A percentile compares a stretch with the other conserved stretches of the same genome.
Conservation (phyloP, 805 yeast species). For the Spencermartinsiella europaea region DNA sequence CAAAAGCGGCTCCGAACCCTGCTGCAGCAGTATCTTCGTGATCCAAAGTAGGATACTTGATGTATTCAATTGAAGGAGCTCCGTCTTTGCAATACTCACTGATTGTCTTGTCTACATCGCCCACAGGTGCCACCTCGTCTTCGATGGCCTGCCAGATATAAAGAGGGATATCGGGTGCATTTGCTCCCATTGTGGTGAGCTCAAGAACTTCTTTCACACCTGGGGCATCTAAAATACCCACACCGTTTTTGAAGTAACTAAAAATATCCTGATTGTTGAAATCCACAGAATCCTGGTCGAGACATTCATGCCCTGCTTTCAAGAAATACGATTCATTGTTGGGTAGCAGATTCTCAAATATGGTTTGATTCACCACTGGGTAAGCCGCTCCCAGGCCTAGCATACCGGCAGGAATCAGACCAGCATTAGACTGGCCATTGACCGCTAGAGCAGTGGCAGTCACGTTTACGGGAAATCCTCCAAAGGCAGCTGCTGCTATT, state of each 20-base stretch:
- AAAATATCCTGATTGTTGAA: conserved; percentile 13
- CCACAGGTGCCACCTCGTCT: conserved; percentile 23
- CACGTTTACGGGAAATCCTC: conserved; percentile 24
- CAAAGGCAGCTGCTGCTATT: conserved; percentile 26
- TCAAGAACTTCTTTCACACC: conserved; percentile 11
- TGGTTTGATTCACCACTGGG: conserved; percentile 9
- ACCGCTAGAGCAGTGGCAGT: conserved; percentile 16
- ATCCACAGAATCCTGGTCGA: conserved; percentile 7
- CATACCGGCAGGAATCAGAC: conserved; percentile 23
- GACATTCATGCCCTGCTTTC: conserved; percentile 1
- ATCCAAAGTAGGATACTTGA: not conserved
- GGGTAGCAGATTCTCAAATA: not conserved
- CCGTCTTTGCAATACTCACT: not conserved
- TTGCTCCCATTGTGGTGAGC: conserved; percentile 14
- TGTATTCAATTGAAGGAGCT: not conserved
- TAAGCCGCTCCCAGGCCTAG: conserved; percentile 23
- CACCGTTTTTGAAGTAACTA: conserved; percentile 17
- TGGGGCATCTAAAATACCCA: conserved; percentile 12
- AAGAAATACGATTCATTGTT: not conserved
- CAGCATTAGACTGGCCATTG: conserved; percentile 19
- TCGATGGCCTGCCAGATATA: conserved; percentile 26
- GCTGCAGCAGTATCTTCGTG: not conserved
- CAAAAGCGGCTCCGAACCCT: not conserved
- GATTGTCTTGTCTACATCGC: conserved; percentile 13
- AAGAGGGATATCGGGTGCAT: conserved; percentile 17